Evolutionary conservation across 2,329 filamentous ascomycete genomes (phyloP), one percentile per base, ranked within the genome.

Genomic region (Amauroascus verrucosus): DNA sequence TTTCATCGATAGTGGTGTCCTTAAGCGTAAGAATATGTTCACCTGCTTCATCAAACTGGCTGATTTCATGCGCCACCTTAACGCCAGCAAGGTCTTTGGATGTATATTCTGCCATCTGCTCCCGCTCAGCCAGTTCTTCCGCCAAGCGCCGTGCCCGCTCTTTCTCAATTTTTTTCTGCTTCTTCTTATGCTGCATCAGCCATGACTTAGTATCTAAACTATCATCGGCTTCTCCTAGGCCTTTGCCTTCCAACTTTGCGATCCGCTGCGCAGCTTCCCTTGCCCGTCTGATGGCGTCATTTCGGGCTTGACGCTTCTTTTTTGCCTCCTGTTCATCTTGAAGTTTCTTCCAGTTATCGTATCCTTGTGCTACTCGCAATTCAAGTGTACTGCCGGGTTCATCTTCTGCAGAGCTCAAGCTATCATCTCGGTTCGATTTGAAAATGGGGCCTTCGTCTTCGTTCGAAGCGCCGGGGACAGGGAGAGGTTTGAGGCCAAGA

Each of bases 1-100:
- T 84, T 55, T 87, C 82, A 47, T 89, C 81, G 52, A 98, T 88
- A 0, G 86, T 88, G 0, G 86, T 81, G 70, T 98, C 93, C 65
- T 95, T 96, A n/a, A 98, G 78, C 0, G 91, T 96, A 51, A 98
- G 75, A 30, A 98, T 82, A 65, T 97, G 89, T 55, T 95, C 90
- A 55, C 87, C 83, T 1, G 64, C 76, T 16, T 81, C 85, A 50
- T 88, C 88, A 58, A 98, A 91, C 20, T 86, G 80, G 3, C 80
- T 81, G 55, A 90, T 71, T 66, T 95, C 88, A 67, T 98, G 93
- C 3, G 84, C 90, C 50, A 98, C 91, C 66, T 88, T 93, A 62
- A 98, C 83, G 35, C 91, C 93, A 0, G 88, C 85, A 47, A 97
- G 75, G 65, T 97, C 90, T 56, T 85, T 85, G 3, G 88, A 81